These are phyloP conservation scores for Nicotiana benthamiana DNA, from an alignment of 257 asterid genomes.

Conservation along the genomic window DNA sequence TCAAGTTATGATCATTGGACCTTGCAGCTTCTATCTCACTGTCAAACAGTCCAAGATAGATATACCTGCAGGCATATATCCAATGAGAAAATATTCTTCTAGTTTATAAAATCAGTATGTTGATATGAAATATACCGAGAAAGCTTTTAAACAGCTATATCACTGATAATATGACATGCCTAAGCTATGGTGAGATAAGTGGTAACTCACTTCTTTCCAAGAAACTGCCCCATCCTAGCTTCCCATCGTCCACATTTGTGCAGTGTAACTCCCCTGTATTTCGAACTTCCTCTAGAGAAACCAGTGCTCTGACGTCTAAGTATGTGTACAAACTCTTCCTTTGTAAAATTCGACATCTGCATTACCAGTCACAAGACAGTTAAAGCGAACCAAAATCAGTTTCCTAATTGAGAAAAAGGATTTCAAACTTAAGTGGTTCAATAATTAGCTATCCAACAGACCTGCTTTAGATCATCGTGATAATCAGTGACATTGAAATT, in stretches of 20 bases:
- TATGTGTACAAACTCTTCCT: conserved; percentile 92
- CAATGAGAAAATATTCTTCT: conserved; percentile 6
- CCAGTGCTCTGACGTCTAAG: conserved; percentile 96
- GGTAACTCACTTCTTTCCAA: conserved; percentile 82
- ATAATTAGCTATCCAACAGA: conserved; percentile 7
- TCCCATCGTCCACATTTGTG: conserved; percentile 99
- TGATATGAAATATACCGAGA: not conserved
- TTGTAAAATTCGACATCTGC: conserved; percentile 70
- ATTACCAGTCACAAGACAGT: conserved; percentile 8
- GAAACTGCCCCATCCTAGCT: conserved; percentile 98
- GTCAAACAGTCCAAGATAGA: conserved; percentile 93
- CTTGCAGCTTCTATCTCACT: conserved; percentile 96
- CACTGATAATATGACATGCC: not conserved
- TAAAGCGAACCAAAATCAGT: not conserved
- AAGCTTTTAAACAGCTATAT: not conserved
- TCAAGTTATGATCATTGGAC: conserved; percentile 26
- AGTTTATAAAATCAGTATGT: not conserved
- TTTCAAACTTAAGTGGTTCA: not conserved
- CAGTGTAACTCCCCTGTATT: conserved; percentile 88
- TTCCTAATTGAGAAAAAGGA: not conserved
- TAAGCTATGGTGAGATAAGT: not conserved
- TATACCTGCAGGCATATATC: conserved; percentile 56
- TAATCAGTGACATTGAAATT: conserved; percentile 73
- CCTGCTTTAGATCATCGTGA: conserved; percentile 78
- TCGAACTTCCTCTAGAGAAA: conserved; percentile 88